A percentile compares a stretch with the other conserved stretches of the same genome.
Evolutionary conservation across 306 rosid genomes (phyloP).

Genomic region (Quillaja saponaria): DNA sequence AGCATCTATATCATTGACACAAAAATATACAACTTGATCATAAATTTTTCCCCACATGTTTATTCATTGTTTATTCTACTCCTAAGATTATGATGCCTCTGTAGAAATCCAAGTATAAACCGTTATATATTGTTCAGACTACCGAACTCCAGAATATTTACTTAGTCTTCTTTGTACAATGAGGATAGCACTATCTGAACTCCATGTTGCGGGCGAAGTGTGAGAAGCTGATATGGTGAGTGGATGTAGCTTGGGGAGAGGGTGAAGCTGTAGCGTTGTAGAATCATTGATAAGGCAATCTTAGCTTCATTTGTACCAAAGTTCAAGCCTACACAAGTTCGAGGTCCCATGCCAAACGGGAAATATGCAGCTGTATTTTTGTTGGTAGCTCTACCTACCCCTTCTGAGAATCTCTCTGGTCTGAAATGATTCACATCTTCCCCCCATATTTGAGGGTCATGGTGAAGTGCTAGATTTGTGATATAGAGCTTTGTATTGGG

Average conservation of each 20-base stretch:
- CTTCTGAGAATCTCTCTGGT: conserved; percentile 34
- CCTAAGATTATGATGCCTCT: too few species aligned
- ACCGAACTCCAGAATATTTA: too few species aligned
- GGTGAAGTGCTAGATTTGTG: conserved; percentile 20
- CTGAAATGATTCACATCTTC: conserved; percentile 30
- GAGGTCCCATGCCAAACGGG: conserved; percentile 31
- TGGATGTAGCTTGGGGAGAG: conserved; percentile 29
- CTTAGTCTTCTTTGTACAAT: too few species aligned
- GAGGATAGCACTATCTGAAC: conserved; percentile 21
- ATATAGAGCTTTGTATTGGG: conserved; percentile 6
- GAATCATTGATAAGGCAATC: conserved; percentile 32
- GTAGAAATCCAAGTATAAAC: too few species aligned
- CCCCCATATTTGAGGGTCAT: conserved; percentile 35
- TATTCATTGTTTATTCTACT: too few species aligned
- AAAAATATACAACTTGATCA: too few species aligned
- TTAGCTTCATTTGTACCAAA: conserved; percentile 26
- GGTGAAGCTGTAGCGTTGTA: conserved; percentile 28
- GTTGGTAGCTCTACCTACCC: conserved; percentile 23
- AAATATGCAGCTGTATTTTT: conserved; percentile 21
- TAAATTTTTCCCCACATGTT: too few species aligned
- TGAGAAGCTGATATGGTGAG: conserved; percentile 22
- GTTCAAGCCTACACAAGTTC: conserved; percentile 30
- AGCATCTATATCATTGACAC: too few species aligned
- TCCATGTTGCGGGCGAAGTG: conserved; percentile 28
- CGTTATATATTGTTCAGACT: too few species aligned